A percentile compares a stretch with the other conserved stretches of the same genome.
phyloP scores from a whole-genome alignment of 768 basidiomycete genomes.

The Rhodotorula graminis region DNA sequence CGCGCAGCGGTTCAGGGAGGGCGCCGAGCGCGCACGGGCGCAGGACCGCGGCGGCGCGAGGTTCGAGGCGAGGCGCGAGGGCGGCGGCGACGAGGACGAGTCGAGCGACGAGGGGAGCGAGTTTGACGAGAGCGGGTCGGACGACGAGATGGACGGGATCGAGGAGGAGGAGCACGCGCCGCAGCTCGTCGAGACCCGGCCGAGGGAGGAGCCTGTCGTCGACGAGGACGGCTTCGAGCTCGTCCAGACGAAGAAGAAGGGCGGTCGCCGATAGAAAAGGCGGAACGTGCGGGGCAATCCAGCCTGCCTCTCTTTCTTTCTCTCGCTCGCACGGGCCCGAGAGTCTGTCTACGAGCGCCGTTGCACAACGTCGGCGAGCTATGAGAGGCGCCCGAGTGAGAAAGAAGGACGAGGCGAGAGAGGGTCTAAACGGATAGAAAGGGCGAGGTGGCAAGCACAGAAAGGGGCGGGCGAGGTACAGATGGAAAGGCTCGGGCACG shows the following conservation, averaged over 20 bases:
- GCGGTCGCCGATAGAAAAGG: conserved; percentile 37
- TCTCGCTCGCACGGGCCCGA: not conserved
- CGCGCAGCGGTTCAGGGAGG: conserved; percentile 61
- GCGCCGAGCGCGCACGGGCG: conserved; percentile 60
- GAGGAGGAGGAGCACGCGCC: conserved; percentile 48
- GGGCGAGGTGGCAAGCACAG: not conserved
- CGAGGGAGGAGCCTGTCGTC: conserved; percentile 59
- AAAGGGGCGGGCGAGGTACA: not conserved
- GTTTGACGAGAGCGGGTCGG: conserved; percentile 12
- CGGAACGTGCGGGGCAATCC: too few relatives aligned
- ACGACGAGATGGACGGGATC: conserved; percentile 30
- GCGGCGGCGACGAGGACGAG: conserved; percentile 44
- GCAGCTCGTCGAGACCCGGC: conserved; percentile 38
- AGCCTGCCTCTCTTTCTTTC: not conserved
- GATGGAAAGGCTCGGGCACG: not conserved
- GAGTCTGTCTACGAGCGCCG: not conserved
- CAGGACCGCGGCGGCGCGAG: conserved; percentile 48
- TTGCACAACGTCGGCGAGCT: too few relatives aligned
- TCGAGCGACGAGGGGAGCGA: conserved; percentile 48
- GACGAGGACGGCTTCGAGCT: conserved; percentile 91
- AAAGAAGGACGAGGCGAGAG: too few relatives aligned
- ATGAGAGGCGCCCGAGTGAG: too few relatives aligned
- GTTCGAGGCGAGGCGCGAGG: conserved; percentile 11
- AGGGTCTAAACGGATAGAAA: not conserved
- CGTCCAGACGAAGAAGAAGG: conserved; percentile 53